These are phyloP conservation scores for Corylus americana DNA, from an alignment of 306 rosid genomes.

Conservation along the genomic window DNA sequence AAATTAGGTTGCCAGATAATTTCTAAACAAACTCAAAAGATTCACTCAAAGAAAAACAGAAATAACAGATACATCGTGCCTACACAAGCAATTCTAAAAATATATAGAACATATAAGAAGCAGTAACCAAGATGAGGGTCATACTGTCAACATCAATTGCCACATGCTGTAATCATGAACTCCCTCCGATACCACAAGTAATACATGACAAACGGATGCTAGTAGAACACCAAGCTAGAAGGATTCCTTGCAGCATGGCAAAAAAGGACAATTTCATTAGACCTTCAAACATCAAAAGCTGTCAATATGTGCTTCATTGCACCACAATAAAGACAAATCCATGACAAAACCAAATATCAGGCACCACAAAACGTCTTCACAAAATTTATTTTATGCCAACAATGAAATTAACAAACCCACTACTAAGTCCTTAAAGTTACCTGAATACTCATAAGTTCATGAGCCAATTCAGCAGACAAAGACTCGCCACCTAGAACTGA, in stretches of 20 bases:
- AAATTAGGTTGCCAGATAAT: background rate
- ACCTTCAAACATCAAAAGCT: constrained; percentile 1
- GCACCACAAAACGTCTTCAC: background rate
- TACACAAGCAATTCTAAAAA: background rate
- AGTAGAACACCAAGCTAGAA: constrained; percentile 83
- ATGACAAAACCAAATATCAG: background rate
- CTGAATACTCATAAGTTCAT: constrained; percentile 84
- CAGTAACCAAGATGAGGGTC: constrained; percentile 10
- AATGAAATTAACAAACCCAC: background rate
- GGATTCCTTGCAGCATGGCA: constrained; percentile 63
- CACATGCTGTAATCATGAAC: constrained; percentile 73
- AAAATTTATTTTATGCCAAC: background rate
- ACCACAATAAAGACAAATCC: background rate
- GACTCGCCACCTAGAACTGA: constrained; percentile 66
- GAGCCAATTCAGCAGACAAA: constrained; percentile 80
- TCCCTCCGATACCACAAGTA: constrained; percentile 88
- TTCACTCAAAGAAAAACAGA: background rate
- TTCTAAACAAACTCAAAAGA: background rate
- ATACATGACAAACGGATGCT: constrained; percentile 69
- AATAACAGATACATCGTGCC: background rate
- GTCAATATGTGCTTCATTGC: background rate
- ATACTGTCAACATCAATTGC: constrained; percentile 81
- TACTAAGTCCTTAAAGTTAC: constrained; percentile 30
- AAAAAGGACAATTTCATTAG: constrained; percentile 42
- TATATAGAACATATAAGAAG: background rate